Percentiles rank a stretch among this genome's conserved stretches.
These are phyloP conservation scores for Pseudocercospora vitis DNA, from an alignment of 2,329 filamentous ascomycete species.

Conservation along the genomic window DNA sequence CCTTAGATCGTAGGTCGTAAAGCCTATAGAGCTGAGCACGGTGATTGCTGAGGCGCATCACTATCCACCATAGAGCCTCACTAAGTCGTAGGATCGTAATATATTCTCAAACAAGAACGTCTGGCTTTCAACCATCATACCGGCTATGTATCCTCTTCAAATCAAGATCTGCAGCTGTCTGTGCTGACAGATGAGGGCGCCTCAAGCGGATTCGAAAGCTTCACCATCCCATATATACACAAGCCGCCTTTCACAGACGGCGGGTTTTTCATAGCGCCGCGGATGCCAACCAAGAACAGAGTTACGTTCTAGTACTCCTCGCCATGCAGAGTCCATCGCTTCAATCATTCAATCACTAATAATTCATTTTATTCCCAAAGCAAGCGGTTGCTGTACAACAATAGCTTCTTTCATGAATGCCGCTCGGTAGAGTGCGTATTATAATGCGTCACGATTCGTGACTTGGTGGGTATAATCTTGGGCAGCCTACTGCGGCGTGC, in stretches of 20 bases:
- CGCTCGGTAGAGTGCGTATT: neutral
- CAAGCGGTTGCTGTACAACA: neutral
- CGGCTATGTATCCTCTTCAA: neutral
- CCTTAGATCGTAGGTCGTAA: too few relatives aligned
- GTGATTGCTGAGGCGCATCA: too few relatives aligned
- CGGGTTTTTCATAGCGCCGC: neutral
- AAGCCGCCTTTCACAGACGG: neutral
- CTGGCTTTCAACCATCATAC: conserved; percentile 1
- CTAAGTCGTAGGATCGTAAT: too few relatives aligned
- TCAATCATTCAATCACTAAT: conserved; percentile 1
- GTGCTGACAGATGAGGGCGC: neutral
- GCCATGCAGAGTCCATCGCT: neutral
- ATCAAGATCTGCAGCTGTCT: conserved; percentile 1
- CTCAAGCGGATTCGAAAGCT: neutral
- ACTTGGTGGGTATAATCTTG: neutral
- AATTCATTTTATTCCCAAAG: neutral
- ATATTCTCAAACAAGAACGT: too few relatives aligned
- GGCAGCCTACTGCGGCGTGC: conserved; percentile 13
- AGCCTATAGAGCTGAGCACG: too few relatives aligned
- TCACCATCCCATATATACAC: conserved; percentile 4
- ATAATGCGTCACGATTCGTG: neutral
- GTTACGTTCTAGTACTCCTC: neutral
- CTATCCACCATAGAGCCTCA: too few relatives aligned
- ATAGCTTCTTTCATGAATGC: neutral
- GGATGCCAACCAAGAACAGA: neutral